Conservation (phyloP, 1,284 basidiomycete species). For the Leccinum subspadiceum region DNA sequence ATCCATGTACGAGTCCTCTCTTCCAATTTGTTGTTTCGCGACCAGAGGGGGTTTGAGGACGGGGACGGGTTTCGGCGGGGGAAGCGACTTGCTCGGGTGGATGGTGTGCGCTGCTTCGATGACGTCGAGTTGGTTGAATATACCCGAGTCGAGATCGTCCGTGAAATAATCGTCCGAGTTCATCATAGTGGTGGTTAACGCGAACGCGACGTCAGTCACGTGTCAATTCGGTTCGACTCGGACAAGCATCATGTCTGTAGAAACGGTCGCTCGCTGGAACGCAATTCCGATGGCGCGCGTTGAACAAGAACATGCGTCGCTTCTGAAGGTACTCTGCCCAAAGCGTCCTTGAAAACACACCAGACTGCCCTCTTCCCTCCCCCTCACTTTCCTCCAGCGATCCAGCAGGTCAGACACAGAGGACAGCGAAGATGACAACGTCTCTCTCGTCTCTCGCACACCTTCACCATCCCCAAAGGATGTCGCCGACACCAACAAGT, state of each 20-base stretch:
- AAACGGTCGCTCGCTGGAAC: conserved; percentile 68
- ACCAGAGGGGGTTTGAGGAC: conserved; percentile 10
- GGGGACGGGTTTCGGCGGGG: conserved; percentile 5
- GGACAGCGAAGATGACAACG: conserved; percentile 55
- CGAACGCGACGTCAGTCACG: conserved; percentile 15
- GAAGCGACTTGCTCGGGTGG: not conserved
- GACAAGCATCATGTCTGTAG: conserved; percentile 51
- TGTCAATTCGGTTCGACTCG: not conserved
- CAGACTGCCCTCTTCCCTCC: conserved; percentile 50
- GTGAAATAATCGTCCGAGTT: conserved; percentile 62
- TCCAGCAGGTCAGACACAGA: conserved; percentile 40
- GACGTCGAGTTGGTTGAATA: conserved; percentile 55
- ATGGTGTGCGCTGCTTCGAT: conserved; percentile 58
- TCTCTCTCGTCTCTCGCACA: conserved; percentile 69
- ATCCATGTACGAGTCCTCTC: conserved; percentile 54
- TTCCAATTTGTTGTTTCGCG: conserved; percentile 16
- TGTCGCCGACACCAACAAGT: conserved; percentile 61
- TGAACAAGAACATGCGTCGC: conserved; percentile 18
- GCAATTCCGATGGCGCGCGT: conserved; percentile 52
- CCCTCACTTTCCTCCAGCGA: conserved; percentile 55
- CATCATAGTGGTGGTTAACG: conserved; percentile 44
- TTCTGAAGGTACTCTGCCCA: conserved; percentile 65
- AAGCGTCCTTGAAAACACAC: conserved; percentile 37
- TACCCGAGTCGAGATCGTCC: conserved; percentile 49
- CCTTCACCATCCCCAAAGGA: conserved; percentile 54